Evolutionary conservation across 805 yeast species (phyloP).

Genomic region (Torulaspora gathmanii): DNA sequence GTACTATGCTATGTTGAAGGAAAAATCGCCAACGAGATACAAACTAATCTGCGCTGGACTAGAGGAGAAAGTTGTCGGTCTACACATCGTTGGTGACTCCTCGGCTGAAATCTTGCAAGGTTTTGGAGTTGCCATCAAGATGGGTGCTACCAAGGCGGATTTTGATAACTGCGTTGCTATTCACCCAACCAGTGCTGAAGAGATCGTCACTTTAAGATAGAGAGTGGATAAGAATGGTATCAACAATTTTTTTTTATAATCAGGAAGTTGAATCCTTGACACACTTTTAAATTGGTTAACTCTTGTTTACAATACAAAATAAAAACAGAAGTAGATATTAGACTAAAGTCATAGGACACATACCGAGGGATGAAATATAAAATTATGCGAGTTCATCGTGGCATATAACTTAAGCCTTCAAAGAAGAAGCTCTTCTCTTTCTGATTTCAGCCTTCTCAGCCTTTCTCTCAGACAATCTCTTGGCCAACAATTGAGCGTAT

Average conservation of each 20-base stretch:
- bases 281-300: conserved; percentile 11
- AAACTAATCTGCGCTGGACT: conserved; percentile 73
- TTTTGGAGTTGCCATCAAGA: conserved; percentile 94
- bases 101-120: conserved; percentile 95
- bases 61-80: conserved; percentile 90
- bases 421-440: conserved; percentile 99
- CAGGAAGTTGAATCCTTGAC: background rate
- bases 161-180: conserved; percentile 96
- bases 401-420: conserved; percentile 62
- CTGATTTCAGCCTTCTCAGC: conserved; percentile 97
- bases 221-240: conserved; percentile 16
- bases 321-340: conserved; percentile 17
- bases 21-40: conserved; percentile 82
- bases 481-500: conserved; percentile 97
- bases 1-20: conserved; percentile 84
- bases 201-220: conserved; percentile 64
- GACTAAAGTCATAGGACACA: conserved; percentile 16
- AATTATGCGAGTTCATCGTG: conserved; percentile 17
- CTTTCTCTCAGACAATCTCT: conserved; percentile 97
- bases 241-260: conserved; percentile 2
- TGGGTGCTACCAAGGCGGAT: conserved; percentile 98
- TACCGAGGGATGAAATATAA: conserved; percentile 13
- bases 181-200: conserved; percentile 98
- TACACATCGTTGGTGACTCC: conserved; percentile 87
- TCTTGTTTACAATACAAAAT: conserved; percentile 20